Evolutionary conservation across 768 basidiomycete genomes (phyloP), one percentile per base, ranked within the genome.

Genomic region (Agaricus sinodeliciosus): DNA sequence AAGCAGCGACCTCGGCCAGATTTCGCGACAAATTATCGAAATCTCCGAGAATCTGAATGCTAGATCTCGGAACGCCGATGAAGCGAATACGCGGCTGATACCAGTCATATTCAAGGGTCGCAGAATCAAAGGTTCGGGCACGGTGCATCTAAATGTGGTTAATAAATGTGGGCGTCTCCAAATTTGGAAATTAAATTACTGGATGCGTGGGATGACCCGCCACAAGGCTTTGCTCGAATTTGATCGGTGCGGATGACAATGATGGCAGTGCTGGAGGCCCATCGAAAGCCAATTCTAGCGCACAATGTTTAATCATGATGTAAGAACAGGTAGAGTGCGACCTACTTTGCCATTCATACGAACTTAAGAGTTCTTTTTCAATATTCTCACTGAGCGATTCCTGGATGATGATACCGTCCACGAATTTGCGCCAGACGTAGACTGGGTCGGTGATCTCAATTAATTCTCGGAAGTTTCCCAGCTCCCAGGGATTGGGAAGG

Each of bases 171-270:
- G 56, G 28, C 34, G 47, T 45, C 18, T 25, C 39, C 47, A 18
- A 34, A 31, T 42, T 35, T 40, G 12, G 25, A 40, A 25, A 37
- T 43, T 27, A 6, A 63, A 69, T 45, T 58, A 79, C 79, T 12
- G 80, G 80, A 57, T 82, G 80, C 0, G 79, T 81, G 19, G 80
- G 80, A 62, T 82, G 80, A 1, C 80, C 80, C 15, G 76, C 73
- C 9, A 81, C 72, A 15, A 82, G 68, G 57, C 78, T 78, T 59
- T 82, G 80, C 58, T 82, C 80, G 76, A 79, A 82, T 57, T 75
- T 67, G 49, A 79, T 77, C 3, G 74, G 63, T 8, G 70, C 47
- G 16, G 75, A 77, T 16, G 57, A 54, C 37, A 77, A 58, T 35
- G 64, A 62, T 19, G 79, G 79, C 55, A 73, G 74, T 34, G 18